A percentile compares a stretch with the other conserved stretches of the same genome.
Conservation (phyloP, 2,329 filamentous ascomycete species). For the Neophaeococcomyces mojaviensis region DNA sequence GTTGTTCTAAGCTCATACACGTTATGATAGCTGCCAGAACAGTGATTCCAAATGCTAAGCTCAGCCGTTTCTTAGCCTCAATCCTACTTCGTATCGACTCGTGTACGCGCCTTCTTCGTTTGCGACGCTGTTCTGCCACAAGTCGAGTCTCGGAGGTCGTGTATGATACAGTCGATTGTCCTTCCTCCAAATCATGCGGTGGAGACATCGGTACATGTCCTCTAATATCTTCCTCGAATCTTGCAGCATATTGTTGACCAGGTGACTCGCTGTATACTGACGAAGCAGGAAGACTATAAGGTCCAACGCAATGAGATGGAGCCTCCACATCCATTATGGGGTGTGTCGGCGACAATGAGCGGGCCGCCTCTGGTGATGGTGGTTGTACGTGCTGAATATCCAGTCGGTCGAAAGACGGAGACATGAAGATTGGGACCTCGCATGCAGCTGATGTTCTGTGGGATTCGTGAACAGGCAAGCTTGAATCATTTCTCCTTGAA, state of each 20-base stretch:
- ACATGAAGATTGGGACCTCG: slow-evolving; percentile 8
- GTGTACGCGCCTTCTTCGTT: not conserved
- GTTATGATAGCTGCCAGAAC: slow-evolving; percentile 52
- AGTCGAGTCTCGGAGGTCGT: not conserved
- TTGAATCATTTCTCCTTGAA: not conserved
- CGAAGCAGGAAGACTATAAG: not conserved
- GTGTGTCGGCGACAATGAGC: not conserved
- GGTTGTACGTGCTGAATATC: not conserved
- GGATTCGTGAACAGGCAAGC: not conserved
- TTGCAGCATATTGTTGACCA: not conserved
- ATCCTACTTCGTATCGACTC: slow-evolving; percentile 4
- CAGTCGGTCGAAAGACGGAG: not conserved
- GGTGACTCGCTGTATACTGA: slow-evolving; percentile 6
- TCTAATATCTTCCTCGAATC: not conserved
- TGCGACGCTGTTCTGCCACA: not conserved
- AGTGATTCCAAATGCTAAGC: slow-evolving; percentile 59
- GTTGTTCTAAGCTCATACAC: slow-evolving; percentile 47
- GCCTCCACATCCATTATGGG: not conserved
- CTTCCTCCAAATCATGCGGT: slow-evolving; percentile 4
- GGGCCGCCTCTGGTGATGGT: not conserved
- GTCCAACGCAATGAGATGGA: not conserved
- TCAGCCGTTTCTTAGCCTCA: slow-evolving; percentile 35
- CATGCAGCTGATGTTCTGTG: slow-evolving; percentile 5
- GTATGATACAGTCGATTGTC: not conserved
- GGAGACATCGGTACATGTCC: not conserved